phyloP scores from a whole-genome alignment of 192 early-diverging fungal species.

The Coemansia sp. region DNA sequence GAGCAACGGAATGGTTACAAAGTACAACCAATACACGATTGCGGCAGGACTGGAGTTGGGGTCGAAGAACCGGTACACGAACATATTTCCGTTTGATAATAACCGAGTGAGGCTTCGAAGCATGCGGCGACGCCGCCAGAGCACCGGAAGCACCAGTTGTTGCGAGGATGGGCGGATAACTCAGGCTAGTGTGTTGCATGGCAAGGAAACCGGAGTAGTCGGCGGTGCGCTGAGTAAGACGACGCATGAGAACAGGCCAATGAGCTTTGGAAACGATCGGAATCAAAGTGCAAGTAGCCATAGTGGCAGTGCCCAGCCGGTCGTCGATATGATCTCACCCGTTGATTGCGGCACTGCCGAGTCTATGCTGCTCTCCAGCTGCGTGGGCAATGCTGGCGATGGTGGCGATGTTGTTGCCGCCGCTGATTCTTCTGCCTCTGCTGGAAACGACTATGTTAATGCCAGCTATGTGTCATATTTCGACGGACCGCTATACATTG shows the following conservation, averaged over 20 bases:
- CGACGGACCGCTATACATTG: slow-evolving; percentile 69
- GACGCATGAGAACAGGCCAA: slow-evolving; percentile 8
- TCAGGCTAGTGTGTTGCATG: neutral
- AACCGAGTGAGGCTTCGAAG: slow-evolving; percentile 55
- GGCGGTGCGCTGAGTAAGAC: neutral
- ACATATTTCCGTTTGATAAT: slow-evolving; percentile 80
- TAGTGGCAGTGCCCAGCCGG: slow-evolving; percentile 42
- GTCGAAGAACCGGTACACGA: slow-evolving; percentile 82
- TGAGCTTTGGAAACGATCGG: slow-evolving; percentile 12
- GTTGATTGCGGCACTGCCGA: slow-evolving; percentile 8
- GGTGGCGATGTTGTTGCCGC: neutral
- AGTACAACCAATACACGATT: slow-evolving; percentile 66
- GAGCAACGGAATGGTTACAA: slow-evolving; percentile 51
- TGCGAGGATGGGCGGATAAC: neutral
- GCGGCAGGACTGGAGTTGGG: slow-evolving; percentile 65
- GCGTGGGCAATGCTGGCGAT: slow-evolving; percentile 1
- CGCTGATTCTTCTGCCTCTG: neutral
- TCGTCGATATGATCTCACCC: slow-evolving; percentile 25
- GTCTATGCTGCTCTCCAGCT: neutral
- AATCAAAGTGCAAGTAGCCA: neutral
- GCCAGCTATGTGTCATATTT: slow-evolving; percentile 69
- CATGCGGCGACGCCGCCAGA: slow-evolving; percentile 24
- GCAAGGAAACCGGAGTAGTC: neutral
- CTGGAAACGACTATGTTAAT: slow-evolving; percentile 76
- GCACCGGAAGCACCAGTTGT: neutral